These are phyloP conservation scores for Xylaria palmicola DNA, from an alignment of 495 filamentous ascomycete species.

Conservation along the genomic window DNA sequence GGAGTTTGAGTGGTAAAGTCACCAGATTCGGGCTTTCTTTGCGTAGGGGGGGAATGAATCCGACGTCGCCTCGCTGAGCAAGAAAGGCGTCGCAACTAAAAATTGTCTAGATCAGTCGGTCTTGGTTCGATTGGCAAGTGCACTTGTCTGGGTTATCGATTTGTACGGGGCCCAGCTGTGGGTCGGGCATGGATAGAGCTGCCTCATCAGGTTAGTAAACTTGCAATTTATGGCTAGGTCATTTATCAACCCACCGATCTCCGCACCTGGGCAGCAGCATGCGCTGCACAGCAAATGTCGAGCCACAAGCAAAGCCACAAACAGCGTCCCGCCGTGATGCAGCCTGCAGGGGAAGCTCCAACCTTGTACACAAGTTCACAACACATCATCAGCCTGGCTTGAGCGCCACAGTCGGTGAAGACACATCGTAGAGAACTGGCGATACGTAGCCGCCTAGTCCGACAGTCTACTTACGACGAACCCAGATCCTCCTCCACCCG, in stretches of 20 bases:
- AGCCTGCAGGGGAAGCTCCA: neutral
- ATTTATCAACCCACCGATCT: no score
- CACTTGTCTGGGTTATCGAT: neutral
- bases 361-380: neutral
- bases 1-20: neutral
- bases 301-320: neutral
- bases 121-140: neutral
- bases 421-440: conserved; percentile 22
- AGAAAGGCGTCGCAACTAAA: conserved; percentile 13
- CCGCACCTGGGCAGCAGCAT: neutral
- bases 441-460: no score
- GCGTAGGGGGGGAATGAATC: neutral
- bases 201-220: no score
- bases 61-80: conserved; percentile 8
- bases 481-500: no score
- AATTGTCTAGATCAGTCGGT: conserved; percentile 12
- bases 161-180: neutral
- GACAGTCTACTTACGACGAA: no score
- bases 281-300: neutral
- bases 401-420: conserved; percentile 20
- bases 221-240: no score
- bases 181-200: neutral
- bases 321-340: neutral
- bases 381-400: neutral
- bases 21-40: neutral